Evolutionary conservation across 176 grass and related monocot genomes (phyloP).

Genomic region (Hsuehochloa calcarea): DNA sequence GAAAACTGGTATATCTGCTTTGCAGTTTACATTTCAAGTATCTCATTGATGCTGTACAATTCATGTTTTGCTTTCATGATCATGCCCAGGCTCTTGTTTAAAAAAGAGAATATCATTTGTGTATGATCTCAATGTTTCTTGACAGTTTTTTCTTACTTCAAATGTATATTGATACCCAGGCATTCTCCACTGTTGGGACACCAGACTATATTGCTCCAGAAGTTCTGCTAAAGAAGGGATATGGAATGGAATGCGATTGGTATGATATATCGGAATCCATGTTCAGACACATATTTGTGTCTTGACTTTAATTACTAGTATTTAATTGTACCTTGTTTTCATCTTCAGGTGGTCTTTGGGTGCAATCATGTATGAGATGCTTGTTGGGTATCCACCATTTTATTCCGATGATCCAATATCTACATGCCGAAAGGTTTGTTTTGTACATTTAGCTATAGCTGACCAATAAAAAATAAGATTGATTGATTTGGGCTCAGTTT

Average conservation of each 20-base stretch:
- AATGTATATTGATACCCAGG: slow-evolving; percentile 48
- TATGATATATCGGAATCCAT: slow-evolving; percentile 32
- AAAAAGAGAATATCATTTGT: background rate
- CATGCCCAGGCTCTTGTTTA: background rate
- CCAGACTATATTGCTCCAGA: slow-evolving; percentile 99
- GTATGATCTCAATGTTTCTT: background rate
- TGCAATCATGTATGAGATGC: slow-evolving; percentile 99
- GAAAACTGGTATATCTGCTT: slow-evolving; percentile 73
- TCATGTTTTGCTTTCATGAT: slow-evolving; percentile 9
- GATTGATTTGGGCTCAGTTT: background rate
- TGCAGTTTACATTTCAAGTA: background rate
- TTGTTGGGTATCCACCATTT: slow-evolving; percentile 95
- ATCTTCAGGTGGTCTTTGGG: slow-evolving; percentile 86
- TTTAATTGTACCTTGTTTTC: slow-evolving; percentile 26
- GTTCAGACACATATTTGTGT: background rate
- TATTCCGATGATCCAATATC: slow-evolving; percentile 94
- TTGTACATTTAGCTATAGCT: slow-evolving; percentile 16
- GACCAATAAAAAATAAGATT: background rate
- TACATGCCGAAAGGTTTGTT: slow-evolving; percentile 87
- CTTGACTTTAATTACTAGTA: slow-evolving; percentile 3
- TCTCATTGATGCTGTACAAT: background rate
- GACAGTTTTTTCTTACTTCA: slow-evolving; percentile 32
- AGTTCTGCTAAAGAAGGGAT: slow-evolving; percentile 98
- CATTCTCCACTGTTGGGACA: slow-evolving; percentile 97
- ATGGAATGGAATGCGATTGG: slow-evolving; percentile 99